Evolutionary conservation across 2,329 filamentous ascomycete genomes (phyloP).

Genomic region (Tolypocladium tundrense): DNA sequence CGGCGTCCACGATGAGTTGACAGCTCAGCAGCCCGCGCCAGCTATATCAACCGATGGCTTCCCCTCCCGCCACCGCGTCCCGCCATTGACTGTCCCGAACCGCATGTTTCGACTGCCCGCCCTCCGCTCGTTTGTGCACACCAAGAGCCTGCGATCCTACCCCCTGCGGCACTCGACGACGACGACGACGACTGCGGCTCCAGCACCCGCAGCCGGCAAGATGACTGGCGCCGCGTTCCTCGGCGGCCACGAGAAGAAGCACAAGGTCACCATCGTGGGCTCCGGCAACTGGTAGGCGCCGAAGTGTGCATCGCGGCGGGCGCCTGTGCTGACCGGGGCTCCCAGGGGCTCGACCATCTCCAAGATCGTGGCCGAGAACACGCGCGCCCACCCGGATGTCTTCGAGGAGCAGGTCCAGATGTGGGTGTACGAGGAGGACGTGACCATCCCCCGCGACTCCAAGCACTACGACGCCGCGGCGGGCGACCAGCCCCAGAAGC

Average conservation of each 20-base stretch:
- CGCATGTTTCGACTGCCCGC: conserved; percentile 3
- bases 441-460: conserved; percentile 61
- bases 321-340: background rate
- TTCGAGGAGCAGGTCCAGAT: conserved; percentile 91
- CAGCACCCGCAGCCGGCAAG: conserved; percentile 9
- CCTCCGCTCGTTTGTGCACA: background rate
- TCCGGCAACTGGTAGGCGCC: conserved; percentile 81
- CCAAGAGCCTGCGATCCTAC: background rate
- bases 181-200: background rate
- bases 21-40: too few relatives aligned
- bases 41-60: background rate
- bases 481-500: conserved; percentile 64
- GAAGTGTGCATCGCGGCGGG: background rate
- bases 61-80: background rate
- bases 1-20: too few relatives aligned
- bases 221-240: conserved; percentile 24
- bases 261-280: conserved; percentile 89
- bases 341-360: conserved; percentile 87
- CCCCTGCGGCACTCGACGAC: conserved; percentile 1
- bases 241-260: conserved; percentile 54
- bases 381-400: conserved; percentile 61
- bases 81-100: background rate
- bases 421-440: conserved; percentile 97
- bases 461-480: conserved; percentile 58
- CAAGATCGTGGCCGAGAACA: conserved; percentile 94